A percentile compares a stretch with the other conserved stretches of the same genome.
Evolutionary conservation across 164 flowering plant genomes (phyloP).

Genomic region (Litsea cubeba): DNA sequence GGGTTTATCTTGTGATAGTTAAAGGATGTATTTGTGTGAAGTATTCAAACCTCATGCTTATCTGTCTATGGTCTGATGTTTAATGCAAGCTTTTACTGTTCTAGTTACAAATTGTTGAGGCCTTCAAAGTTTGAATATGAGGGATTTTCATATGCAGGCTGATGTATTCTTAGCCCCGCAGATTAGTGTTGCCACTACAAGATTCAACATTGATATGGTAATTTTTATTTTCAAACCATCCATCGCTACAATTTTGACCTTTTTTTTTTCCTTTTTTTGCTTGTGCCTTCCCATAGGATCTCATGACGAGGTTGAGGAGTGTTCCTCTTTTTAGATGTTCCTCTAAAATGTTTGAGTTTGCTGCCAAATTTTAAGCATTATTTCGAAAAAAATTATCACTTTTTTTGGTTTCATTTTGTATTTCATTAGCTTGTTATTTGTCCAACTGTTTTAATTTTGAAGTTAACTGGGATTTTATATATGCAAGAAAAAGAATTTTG

Average conservation of each 20-base stretch:
- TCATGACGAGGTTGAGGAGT: background rate
- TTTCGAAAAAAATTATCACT: background rate
- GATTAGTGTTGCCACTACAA: conserved; percentile 32
- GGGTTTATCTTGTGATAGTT: background rate
- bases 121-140: background rate
- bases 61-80: background rate
- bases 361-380: background rate
- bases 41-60: background rate
- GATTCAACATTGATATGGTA: conserved; percentile 65
- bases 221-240: conserved; percentile 7
- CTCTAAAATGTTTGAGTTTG: background rate
- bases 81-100: background rate
- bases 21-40: background rate
- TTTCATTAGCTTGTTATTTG: background rate
- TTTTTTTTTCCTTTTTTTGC: background rate
- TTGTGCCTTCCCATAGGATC: background rate
- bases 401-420: background rate
- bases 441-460: background rate
- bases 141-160: conserved; percentile 40
- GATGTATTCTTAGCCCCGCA: conserved; percentile 75
- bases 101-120: background rate
- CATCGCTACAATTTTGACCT: background rate
- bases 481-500: no score
- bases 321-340: no score
- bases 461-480: no score